Conservation (phyloP, 768 basidiomycete genomes). For the Amanita exitialis region DNA sequence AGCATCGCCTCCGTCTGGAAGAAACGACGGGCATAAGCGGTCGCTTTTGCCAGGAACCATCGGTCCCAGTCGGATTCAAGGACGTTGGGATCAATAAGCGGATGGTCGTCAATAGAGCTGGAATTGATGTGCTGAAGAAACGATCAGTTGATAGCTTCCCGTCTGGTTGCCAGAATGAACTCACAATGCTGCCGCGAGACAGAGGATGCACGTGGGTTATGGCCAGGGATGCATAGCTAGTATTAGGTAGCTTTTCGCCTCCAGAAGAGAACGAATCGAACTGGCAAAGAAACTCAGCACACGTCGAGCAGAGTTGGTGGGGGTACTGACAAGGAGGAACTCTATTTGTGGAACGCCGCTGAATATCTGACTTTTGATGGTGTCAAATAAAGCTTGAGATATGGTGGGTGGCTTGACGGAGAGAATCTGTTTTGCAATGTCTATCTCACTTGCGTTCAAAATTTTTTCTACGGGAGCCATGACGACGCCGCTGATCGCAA, state of each 20-base stretch:
- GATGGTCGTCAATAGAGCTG: constrained; percentile 17
- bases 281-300: constrained; percentile 8
- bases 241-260: constrained; percentile 17
- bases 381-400: constrained; percentile 16
- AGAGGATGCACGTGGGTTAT: constrained; percentile 30
- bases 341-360: constrained; percentile 19
- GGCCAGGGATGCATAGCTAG: constrained; percentile 24
- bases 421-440: constrained; percentile 14
- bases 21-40: constrained; percentile 21
- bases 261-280: constrained; percentile 23
- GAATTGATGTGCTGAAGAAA: constrained; percentile 15
- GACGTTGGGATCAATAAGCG: constrained; percentile 18
- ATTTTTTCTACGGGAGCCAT: constrained; percentile 18
- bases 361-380: constrained; percentile 18
- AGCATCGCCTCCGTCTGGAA: constrained; percentile 19
- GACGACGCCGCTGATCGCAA: constrained; percentile 18
- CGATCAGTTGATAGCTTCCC: not conserved
- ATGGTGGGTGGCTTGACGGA: constrained; percentile 18
- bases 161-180: not conserved
- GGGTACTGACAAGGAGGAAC: constrained; percentile 17
- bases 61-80: constrained; percentile 22
- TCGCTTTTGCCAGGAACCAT: constrained; percentile 21
- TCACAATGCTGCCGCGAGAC: constrained; percentile 32
- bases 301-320: not conserved
- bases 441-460: constrained; percentile 15